phyloP scores from a whole-genome alignment of 2,329 filamentous ascomycete species.

The Fusarium setosum region DNA sequence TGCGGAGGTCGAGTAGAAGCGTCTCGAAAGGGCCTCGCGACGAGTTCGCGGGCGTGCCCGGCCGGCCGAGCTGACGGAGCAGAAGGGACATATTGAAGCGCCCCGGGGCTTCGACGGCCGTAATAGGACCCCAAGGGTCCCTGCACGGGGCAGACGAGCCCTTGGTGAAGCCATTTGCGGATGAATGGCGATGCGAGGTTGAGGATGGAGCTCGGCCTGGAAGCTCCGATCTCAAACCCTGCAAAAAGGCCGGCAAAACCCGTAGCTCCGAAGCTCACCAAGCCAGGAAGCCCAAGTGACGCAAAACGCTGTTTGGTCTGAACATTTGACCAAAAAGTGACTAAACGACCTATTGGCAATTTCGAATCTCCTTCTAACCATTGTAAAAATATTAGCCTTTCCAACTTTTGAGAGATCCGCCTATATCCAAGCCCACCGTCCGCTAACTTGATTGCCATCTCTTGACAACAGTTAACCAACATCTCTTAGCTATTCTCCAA shows the following conservation, averaged over 20 bases:
- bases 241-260: conserved; percentile 44
- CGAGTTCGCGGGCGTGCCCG: conserved; percentile 37
- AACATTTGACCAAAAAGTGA: no score
- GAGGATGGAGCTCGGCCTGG: conserved; percentile 28
- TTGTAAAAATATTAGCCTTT: no score
- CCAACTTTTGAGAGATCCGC: no score
- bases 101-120: conserved; percentile 19
- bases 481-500: no score
- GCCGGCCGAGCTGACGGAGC: conserved; percentile 40
- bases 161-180: conserved; percentile 47
- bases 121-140: conserved; percentile 42
- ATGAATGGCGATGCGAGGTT: conserved; percentile 33
- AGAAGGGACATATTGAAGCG: conserved; percentile 47
- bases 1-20: conserved; percentile 45
- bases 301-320: no score
- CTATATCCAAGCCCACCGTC: no score
- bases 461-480: no score
- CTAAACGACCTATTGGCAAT: no score
- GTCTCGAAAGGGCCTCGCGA: conserved; percentile 38
- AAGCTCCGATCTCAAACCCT: conserved; percentile 32
- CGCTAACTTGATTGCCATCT: no score
- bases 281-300: no score
- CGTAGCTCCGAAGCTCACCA: conserved; percentile 24
- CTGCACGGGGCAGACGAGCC: conserved; percentile 43
- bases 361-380: no score